Evolutionary conservation across 2,329 filamentous ascomycete species (phyloP).

Genomic region (Fusarium paranaense): DNA sequence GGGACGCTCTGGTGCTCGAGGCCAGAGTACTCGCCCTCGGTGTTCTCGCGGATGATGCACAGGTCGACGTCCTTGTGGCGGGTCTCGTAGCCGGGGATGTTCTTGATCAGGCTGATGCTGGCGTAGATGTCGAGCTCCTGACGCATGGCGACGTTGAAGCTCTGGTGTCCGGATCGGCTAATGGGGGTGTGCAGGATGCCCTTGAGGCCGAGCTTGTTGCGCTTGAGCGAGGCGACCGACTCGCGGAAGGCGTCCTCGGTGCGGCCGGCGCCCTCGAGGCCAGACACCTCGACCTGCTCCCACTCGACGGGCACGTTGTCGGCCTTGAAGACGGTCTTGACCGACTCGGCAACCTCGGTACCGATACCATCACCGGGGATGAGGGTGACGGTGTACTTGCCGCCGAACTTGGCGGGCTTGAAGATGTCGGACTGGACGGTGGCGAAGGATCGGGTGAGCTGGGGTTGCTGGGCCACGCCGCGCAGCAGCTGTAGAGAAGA

Average conservation of each 20-base stretch:
- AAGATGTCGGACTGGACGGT: slow-evolving; percentile 95
- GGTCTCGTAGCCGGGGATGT: slow-evolving; percentile 98
- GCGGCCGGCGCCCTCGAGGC: slow-evolving; percentile 83
- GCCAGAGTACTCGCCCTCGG: slow-evolving; percentile 99
- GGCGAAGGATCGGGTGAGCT: slow-evolving; percentile 71
- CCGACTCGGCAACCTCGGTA: slow-evolving; percentile 95
- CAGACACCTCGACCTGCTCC: slow-evolving; percentile 97
- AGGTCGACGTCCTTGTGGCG: slow-evolving; percentile 97
- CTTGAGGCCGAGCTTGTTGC: slow-evolving; percentile 99
- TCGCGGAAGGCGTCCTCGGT: slow-evolving; percentile 96
- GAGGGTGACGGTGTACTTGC: slow-evolving; percentile 98
- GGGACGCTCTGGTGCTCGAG: slow-evolving; percentile 98
- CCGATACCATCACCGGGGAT: slow-evolving; percentile 99
- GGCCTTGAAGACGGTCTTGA: slow-evolving; percentile 99
- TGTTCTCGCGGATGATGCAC: slow-evolving; percentile 99
- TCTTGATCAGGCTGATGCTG: slow-evolving; percentile 98
- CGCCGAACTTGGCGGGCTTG: slow-evolving; percentile 98
- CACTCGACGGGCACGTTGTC: slow-evolving; percentile 99
- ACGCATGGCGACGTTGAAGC: slow-evolving; percentile 98
- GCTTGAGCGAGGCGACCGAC: slow-evolving; percentile 92
- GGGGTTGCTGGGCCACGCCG: slow-evolving; percentile 60
- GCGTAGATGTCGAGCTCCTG: slow-evolving; percentile 99
- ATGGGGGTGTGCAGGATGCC: slow-evolving; percentile 98
- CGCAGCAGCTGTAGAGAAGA: slow-evolving; percentile 60
- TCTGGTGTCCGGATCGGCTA: slow-evolving; percentile 96